A percentile compares a stretch with the other conserved stretches of the same genome.
Conservation (phyloP, 305 asterid genomes). For the Fraxinus dipetala region DNA sequence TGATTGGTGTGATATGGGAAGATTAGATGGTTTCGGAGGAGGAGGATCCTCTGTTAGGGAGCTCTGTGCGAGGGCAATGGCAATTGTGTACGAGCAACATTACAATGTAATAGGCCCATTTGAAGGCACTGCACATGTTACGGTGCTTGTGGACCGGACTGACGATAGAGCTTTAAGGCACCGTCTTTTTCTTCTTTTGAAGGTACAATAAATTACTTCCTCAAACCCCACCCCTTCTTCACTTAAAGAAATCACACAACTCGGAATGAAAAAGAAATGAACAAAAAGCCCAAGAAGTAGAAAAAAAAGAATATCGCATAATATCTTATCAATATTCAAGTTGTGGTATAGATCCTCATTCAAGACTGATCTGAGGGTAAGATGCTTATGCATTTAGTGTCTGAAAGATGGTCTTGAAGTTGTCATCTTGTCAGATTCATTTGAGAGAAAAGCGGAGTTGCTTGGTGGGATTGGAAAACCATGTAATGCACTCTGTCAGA, state of each 20-base stretch:
- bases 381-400: constrained; percentile 5
- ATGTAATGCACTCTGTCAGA: background rate
- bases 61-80: constrained; percentile 99
- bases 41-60: constrained; percentile 99
- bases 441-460: background rate
- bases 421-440: background rate
- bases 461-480: background rate
- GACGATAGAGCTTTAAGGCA: constrained; percentile 97
- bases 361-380: constrained; percentile 9
- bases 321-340: constrained; percentile 11
- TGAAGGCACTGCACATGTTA: constrained; percentile 96
- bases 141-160: constrained; percentile 95
- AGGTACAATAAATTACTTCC: constrained; percentile 44
- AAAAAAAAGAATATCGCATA: background rate
- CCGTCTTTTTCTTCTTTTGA: constrained; percentile 93
- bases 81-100: constrained; percentile 97
- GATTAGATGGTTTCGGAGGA: constrained; percentile 99
- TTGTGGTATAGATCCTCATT: background rate
- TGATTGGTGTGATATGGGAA: constrained; percentile 99
- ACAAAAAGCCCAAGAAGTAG: background rate
- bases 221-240: background rate
- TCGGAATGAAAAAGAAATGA: background rate
- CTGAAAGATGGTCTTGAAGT: constrained; percentile 9
- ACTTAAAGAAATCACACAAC: background rate
- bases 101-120: constrained; percentile 70